Percentiles rank a stretch among this genome's conserved stretches.
Evolutionary conservation across 495 filamentous ascomycete species (phyloP).

Genomic region (Penicillium pulvis): DNA sequence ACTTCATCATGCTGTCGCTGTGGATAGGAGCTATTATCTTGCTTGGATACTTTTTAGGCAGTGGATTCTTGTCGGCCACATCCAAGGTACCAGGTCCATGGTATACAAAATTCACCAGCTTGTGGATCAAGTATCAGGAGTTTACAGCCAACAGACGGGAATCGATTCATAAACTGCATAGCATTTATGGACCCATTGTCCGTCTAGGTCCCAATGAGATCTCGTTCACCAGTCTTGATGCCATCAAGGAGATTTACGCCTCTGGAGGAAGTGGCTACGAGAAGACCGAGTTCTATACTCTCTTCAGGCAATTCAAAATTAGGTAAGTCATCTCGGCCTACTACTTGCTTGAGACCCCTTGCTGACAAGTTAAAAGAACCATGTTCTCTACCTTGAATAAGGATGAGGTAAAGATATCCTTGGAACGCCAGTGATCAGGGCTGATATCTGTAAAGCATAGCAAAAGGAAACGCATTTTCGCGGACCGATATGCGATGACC

Average conservation of each 20-base stretch:
- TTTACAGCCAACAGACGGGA: slow-evolving; percentile 54
- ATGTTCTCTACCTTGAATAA: slow-evolving; percentile 64
- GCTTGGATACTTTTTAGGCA: slow-evolving; percentile 11
- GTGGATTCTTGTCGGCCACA: slow-evolving; percentile 15
- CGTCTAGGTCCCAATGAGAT: slow-evolving; percentile 63
- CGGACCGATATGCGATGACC: slow-evolving; percentile 66
- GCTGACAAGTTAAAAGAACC: slow-evolving; percentile 38
- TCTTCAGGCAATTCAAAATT: slow-evolving; percentile 51
- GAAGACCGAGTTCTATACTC: slow-evolving; percentile 67
- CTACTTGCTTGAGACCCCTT: background rate
- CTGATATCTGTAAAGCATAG: slow-evolving; percentile 49
- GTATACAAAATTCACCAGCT: slow-evolving; percentile 53
- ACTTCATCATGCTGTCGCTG: slow-evolving; percentile 25
- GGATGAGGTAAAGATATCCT: slow-evolving; percentile 39
- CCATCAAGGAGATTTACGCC: slow-evolving; percentile 67
- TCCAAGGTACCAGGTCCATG: slow-evolving; percentile 53
- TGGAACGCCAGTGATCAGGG: background rate
- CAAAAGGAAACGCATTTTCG: slow-evolving; percentile 59
- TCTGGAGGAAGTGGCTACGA: slow-evolving; percentile 67
- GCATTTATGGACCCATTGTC: slow-evolving; percentile 57
- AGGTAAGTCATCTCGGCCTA: background rate
- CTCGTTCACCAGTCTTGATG: slow-evolving; percentile 57
- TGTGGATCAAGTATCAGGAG: slow-evolving; percentile 59
- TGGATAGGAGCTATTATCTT: slow-evolving; percentile 20
- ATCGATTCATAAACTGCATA: slow-evolving; percentile 58